These are phyloP conservation scores for Ceratocystis variospora DNA, from an alignment of 2,329 filamentous ascomycete genomes.

Conservation along the genomic window DNA sequence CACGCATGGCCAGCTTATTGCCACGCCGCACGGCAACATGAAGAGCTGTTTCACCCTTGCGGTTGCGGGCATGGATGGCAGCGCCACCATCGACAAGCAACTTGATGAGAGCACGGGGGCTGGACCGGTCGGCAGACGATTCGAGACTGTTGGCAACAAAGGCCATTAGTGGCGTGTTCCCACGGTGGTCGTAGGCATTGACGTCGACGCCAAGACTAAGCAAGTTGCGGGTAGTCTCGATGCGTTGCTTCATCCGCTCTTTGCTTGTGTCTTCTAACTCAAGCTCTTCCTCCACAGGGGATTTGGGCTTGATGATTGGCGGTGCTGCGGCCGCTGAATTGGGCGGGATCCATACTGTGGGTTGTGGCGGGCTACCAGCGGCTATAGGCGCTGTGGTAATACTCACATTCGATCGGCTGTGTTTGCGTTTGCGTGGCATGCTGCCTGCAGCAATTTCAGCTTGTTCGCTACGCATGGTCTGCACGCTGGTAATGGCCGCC, in stretches of 20 bases:
- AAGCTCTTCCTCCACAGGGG: conserved; percentile 21
- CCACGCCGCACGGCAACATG: conserved; percentile 41
- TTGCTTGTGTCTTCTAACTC: conserved; percentile 16
- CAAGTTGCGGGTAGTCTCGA: conserved; percentile 24
- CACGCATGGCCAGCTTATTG: conserved; percentile 37
- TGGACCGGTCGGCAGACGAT: conserved; percentile 32
- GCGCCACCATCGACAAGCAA: conserved; percentile 33
- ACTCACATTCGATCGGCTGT: conserved; percentile 22
- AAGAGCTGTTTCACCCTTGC: conserved; percentile 41
- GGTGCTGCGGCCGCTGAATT: conserved; percentile 22
- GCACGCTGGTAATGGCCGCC: conserved; percentile 34
- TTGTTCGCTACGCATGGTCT: conserved; percentile 21
- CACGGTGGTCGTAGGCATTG: conserved; percentile 39
- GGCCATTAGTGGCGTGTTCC: conserved; percentile 42
- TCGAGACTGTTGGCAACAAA: conserved; percentile 39
- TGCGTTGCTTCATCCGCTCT: conserved; percentile 24
- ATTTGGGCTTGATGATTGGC: conserved; percentile 1
- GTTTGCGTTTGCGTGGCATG: conserved; percentile 28
- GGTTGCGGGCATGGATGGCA: conserved; percentile 37
- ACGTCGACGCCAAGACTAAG: conserved; percentile 31
- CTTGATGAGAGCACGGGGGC: conserved; percentile 32
- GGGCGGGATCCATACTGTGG: conserved; percentile 19
- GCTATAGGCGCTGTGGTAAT: conserved; percentile 10
- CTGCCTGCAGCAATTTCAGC: conserved; percentile 2
- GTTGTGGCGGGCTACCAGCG: not conserved